Conservation (phyloP, 805 yeast species). For the Suhomyces faveliae region DNA sequence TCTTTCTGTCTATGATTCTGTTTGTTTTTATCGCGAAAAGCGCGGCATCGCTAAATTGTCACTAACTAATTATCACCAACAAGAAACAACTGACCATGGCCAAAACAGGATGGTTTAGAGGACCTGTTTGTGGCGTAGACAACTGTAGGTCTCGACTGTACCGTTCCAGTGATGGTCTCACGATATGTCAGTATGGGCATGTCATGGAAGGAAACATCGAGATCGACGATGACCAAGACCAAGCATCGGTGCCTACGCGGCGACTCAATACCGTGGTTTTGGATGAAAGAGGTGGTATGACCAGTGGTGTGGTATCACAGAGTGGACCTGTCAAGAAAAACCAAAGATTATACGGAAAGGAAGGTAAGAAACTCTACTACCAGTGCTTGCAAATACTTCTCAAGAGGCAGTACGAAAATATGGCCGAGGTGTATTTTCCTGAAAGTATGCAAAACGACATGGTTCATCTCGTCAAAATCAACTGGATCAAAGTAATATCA, state of each 20-base stretch:
- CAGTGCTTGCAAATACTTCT: conserved; percentile 52
- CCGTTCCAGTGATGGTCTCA: conserved; percentile 70
- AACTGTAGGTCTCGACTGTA: conserved; percentile 83
- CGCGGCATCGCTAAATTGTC: neutral
- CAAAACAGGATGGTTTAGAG: conserved; percentile 52
- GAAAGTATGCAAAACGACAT: conserved; percentile 12
- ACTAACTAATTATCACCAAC: neutral
- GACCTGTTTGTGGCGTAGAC: conserved; percentile 84
- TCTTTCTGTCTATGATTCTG: neutral
- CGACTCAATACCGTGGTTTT: conserved; percentile 44
- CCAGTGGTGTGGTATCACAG: conserved; percentile 6
- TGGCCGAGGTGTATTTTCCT: conserved; percentile 13
- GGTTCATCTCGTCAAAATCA: conserved; percentile 25
- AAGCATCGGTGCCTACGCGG: conserved; percentile 48
- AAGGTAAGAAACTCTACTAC: conserved; percentile 44
- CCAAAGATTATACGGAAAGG: conserved; percentile 44
- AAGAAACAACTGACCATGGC: neutral
- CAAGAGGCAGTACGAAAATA: conserved; percentile 41
- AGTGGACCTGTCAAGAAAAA: neutral
- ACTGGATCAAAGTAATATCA: conserved; percentile 30
- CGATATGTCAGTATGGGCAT: conserved; percentile 89
- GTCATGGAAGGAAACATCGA: conserved; percentile 79
- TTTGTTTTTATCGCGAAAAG: neutral
- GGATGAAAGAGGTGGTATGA: conserved; percentile 11
- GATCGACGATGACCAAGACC: conserved; percentile 80